Evolutionary conservation across 1,139 yeast species (phyloP).

Genomic region (Hanseniaspora sp.): DNA sequence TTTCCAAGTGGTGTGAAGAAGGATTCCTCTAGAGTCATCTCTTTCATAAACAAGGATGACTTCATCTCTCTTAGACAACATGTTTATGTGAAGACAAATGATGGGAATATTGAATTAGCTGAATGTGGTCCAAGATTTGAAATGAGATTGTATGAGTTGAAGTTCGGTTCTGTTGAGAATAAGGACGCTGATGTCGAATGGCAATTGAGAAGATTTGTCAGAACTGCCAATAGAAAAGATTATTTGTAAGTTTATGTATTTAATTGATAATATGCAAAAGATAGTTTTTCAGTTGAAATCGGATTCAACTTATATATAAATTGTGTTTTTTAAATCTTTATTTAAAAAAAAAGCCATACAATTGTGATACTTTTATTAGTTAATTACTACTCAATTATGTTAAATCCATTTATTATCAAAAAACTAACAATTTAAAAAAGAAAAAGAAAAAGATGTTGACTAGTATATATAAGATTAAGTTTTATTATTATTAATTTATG

Average conservation of each 20-base stretch:
- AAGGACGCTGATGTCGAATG: constrained; percentile 98
- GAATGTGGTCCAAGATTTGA: constrained; percentile 98
- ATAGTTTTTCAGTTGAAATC: no score
- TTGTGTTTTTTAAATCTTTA: no score
- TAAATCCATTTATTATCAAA: no score
- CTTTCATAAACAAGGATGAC: constrained; percentile 84
- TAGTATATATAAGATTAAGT: no score
- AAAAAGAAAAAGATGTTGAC: no score
- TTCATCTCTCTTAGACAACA: constrained; percentile 91
- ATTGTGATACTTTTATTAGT: no score
- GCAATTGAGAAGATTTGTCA: constrained; percentile 82
- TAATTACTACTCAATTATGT: no score
- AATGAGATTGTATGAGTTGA: constrained; percentile 80
- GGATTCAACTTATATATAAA: no score
- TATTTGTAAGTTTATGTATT: constrained; percentile 36
- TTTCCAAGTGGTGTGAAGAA: constrained; percentile 96
- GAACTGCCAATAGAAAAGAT: constrained; percentile 92
- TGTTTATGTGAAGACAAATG: constrained; percentile 78
- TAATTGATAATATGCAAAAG: background rate
- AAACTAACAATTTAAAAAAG: no score
- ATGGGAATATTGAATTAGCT: constrained; percentile 69
- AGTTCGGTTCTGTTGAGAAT: constrained; percentile 83
- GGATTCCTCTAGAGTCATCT: constrained; percentile 77
- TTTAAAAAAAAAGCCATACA: no score
- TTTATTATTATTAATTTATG: no score